Conservation (phyloP, 75 land plant species). For the Cupressus sempervirens region DNA sequence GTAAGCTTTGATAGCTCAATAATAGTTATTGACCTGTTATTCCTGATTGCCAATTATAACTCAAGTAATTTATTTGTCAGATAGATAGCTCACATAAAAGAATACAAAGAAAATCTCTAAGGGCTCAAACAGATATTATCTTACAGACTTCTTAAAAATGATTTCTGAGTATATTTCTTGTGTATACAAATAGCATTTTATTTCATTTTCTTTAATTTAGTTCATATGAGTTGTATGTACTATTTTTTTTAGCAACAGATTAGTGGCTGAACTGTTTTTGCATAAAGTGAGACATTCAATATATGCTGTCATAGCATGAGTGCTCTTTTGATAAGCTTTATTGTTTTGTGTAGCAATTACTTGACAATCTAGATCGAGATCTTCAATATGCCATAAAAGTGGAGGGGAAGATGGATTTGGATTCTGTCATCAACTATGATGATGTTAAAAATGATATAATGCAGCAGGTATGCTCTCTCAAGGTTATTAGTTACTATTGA, state of each 20-base stretch:
- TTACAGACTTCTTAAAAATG: not conserved
- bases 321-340: slow-evolving; percentile 3
- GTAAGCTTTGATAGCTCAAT: not conserved
- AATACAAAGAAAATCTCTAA: not conserved
- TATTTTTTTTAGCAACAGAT: not conserved
- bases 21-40: not conserved
- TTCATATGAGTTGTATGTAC: not conserved
- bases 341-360: slow-evolving; percentile 52
- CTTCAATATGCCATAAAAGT: slow-evolving; percentile 93
- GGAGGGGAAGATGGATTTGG: slow-evolving; percentile 88
- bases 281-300: not conserved
- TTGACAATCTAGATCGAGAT: slow-evolving; percentile 86
- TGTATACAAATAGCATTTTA: not conserved
- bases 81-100: not conserved
- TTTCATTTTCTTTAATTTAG: not conserved
- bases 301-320: not conserved
- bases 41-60: not conserved
- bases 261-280: not conserved
- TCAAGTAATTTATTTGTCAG: not conserved
- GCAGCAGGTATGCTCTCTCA: slow-evolving; percentile 49
- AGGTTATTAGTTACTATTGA: not conserved
- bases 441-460: slow-evolving; percentile 80
- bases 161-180: not conserved
- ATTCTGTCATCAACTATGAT: slow-evolving; percentile 80
- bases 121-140: not conserved